A percentile compares a stretch with the other conserved stretches of the same genome.
These are phyloP conservation scores for Phylloporus sp. DNA, from an alignment of 768 basidiomycete species.

Conservation along the genomic window DNA sequence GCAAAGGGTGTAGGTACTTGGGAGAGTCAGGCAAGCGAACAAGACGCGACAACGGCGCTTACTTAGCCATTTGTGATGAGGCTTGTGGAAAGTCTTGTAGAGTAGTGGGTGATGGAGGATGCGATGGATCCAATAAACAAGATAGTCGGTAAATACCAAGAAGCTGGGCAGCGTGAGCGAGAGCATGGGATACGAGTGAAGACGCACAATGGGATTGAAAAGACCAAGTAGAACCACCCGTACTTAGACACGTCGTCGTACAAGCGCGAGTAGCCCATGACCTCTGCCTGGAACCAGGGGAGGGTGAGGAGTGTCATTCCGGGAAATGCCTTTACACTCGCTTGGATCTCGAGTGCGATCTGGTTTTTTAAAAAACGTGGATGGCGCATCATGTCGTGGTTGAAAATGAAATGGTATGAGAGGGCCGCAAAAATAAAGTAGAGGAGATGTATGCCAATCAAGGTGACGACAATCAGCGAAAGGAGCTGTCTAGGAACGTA, in stretches of 20 bases:
- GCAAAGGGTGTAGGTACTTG: constrained; percentile 96
- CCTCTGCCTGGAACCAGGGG: constrained; percentile 93
- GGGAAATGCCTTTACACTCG: constrained; percentile 75
- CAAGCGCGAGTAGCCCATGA: constrained; percentile 75
- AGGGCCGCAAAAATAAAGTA: constrained; percentile 88
- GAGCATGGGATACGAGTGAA: not conserved
- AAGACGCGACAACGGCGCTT: constrained; percentile 24
- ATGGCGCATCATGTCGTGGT: constrained; percentile 93
- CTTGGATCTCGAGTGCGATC: constrained; percentile 72
- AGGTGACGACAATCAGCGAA: constrained; percentile 68
- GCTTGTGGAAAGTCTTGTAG: constrained; percentile 94
- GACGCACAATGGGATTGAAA: constrained; percentile 67
- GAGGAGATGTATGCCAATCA: constrained; percentile 76
- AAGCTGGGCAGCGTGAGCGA: constrained; percentile 42
- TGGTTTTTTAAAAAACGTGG: constrained; percentile 92
- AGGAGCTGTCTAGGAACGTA: constrained; percentile 74
- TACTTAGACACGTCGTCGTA: constrained; percentile 80
- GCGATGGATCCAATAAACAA: constrained; percentile 97
- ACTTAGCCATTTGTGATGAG: constrained; percentile 99
- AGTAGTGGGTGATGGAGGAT: constrained; percentile 77
- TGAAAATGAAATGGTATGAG: constrained; percentile 86
- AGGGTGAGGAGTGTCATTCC: constrained; percentile 78
- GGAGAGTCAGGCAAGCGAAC: constrained; percentile 6
- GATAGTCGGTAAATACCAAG: constrained; percentile 85
- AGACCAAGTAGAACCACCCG: constrained; percentile 67